Evolutionary conservation across 1,139 yeast species (phyloP).

Genomic region (Diutina siamensis): DNA sequence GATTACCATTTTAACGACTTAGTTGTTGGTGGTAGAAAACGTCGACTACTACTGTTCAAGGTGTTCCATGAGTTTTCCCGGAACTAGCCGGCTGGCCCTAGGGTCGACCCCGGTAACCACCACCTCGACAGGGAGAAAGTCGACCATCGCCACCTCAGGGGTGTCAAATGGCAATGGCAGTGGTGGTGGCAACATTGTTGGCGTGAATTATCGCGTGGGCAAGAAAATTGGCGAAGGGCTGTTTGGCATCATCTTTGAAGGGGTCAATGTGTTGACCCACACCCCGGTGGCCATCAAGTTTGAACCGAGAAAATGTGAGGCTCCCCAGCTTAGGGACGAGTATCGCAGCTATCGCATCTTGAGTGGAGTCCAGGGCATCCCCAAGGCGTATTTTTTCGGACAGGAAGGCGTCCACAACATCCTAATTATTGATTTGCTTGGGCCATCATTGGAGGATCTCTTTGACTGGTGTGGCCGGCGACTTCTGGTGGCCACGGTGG

Average conservation of each 20-base stretch:
- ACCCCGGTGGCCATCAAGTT: slow-evolving; percentile 72
- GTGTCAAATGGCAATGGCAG: background rate
- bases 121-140: background rate
- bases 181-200: slow-evolving; percentile 35
- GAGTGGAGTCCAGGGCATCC: slow-evolving; percentile 51
- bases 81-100: slow-evolving; percentile 3
- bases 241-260: slow-evolving; percentile 75
- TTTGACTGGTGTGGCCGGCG: slow-evolving; percentile 76
- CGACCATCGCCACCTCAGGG: background rate
- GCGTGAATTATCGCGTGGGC: slow-evolving; percentile 70
- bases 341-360: slow-evolving; percentile 62
- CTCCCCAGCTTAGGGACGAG: slow-evolving; percentile 72
- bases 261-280: slow-evolving; percentile 63
- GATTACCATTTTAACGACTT: background rate
- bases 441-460: slow-evolving; percentile 68
- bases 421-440: slow-evolving; percentile 58
- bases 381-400: slow-evolving; percentile 68
- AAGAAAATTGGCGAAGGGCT: slow-evolving; percentile 82
- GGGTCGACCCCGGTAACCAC: background rate
- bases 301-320: slow-evolving; percentile 71
- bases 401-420: slow-evolving; percentile 74
- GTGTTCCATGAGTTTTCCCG: background rate
- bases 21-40: background rate
- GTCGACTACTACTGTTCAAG: background rate
- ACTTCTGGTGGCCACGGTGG: slow-evolving; percentile 59